phyloP scores from a whole-genome alignment of 2,329 filamentous ascomycete genomes.

The Orbilia brochopaga region DNA sequence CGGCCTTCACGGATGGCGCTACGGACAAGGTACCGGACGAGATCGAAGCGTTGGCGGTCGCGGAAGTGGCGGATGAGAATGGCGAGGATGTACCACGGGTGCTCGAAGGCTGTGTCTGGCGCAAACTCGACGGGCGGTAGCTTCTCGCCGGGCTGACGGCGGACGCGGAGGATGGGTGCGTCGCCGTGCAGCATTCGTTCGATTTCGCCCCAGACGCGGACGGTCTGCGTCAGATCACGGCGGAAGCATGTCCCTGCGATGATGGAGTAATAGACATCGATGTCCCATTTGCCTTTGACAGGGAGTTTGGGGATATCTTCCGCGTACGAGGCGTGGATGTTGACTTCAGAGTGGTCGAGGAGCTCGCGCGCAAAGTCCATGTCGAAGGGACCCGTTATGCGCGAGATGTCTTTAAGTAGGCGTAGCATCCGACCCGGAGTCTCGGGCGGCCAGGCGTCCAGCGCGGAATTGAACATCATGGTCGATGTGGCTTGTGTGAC shows the following conservation, averaged over 20 bases:
- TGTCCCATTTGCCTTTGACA: constrained; percentile 27
- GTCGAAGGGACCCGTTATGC: constrained; percentile 32
- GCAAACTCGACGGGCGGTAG: constrained; percentile 25
- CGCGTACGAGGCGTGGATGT: constrained; percentile 33
- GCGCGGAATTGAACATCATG: constrained; percentile 32
- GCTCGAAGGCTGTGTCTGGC: constrained; percentile 7
- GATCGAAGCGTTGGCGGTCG: constrained; percentile 10
- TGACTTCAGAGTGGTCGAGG: constrained; percentile 43
- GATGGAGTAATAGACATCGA: constrained; percentile 39
- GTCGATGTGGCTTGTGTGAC: constrained; percentile 32
- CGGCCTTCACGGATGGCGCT: constrained; percentile 17
- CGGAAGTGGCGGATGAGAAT: constrained; percentile 28
- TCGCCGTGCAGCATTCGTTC: constrained; percentile 7
- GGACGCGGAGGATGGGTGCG: constrained; percentile 12
- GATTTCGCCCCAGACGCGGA: constrained; percentile 32
- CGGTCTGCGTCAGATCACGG: constrained; percentile 21
- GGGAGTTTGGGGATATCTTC: constrained; percentile 37
- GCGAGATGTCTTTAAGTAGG: constrained; percentile 21
- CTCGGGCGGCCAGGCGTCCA: constrained; percentile 46
- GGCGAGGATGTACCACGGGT: constrained; percentile 23
- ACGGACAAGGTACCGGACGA: constrained; percentile 32
- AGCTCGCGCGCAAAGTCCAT: constrained; percentile 24
- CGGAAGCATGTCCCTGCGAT: constrained; percentile 30
- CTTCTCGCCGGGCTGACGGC: neutral
- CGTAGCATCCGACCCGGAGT: constrained; percentile 41